These are phyloP conservation scores for Aspergillus tubingensis DNA, from an alignment of 2,329 filamentous ascomycete species.

Conservation along the genomic window DNA sequence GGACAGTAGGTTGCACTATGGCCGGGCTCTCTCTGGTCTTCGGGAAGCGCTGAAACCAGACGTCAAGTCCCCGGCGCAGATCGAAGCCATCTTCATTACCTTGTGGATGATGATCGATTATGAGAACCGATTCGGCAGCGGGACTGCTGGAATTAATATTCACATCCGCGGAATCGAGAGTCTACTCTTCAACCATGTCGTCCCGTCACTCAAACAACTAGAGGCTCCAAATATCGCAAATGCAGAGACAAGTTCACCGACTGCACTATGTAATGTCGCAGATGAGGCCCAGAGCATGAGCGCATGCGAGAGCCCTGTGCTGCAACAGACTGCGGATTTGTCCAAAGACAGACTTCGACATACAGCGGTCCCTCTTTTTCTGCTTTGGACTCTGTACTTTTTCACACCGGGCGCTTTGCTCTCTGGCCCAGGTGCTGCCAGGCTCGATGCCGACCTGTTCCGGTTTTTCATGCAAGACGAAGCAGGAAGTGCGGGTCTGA, in stretches of 20 bases:
- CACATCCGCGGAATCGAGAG: slow-evolving; percentile 27
- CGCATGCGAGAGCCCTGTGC: not conserved
- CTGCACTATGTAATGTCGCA: not conserved
- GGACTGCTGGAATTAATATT: slow-evolving; percentile 27
- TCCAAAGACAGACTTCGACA: slow-evolving; percentile 16
- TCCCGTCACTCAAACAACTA: slow-evolving; percentile 22
- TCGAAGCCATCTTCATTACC: slow-evolving; percentile 32
- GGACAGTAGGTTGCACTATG: slow-evolving; percentile 28
- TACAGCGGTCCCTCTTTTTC: slow-evolving; percentile 29
- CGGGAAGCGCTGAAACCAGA: slow-evolving; percentile 26
- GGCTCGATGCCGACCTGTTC: slow-evolving; percentile 24
- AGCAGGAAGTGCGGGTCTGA: slow-evolving; percentile 12
- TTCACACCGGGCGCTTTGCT: slow-evolving; percentile 28
- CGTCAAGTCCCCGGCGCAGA: slow-evolving; percentile 24
- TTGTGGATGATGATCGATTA: slow-evolving; percentile 34
- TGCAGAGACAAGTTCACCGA: not conserved
- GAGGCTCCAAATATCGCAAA: not conserved
- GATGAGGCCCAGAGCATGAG: not conserved
- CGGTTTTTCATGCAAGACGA: slow-evolving; percentile 25
- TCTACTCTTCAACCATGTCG: slow-evolving; percentile 27
- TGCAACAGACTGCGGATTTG: not conserved
- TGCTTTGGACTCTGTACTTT: slow-evolving; percentile 32
- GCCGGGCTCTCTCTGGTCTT: slow-evolving; percentile 27
- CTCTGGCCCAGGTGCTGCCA: slow-evolving; percentile 18
- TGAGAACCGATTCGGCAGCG: slow-evolving; percentile 29